These are phyloP conservation scores for Hypoxylon rickii DNA, from an alignment of 495 filamentous ascomycete species.

Conservation along the genomic window DNA sequence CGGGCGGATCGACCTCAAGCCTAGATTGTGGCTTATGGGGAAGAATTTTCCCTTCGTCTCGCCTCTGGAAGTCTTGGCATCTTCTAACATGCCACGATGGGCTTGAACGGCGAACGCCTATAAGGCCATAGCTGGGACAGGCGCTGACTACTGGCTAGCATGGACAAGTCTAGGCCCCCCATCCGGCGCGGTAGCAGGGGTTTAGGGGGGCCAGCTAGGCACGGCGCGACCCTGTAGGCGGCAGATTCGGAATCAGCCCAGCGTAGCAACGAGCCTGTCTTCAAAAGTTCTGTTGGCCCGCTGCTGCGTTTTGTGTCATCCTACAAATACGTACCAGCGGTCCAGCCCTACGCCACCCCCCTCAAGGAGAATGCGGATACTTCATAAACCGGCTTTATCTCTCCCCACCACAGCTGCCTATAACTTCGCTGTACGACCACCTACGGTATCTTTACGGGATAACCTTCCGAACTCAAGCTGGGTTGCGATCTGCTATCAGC, in stretches of 20 bases:
- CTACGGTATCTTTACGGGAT: slow-evolving; percentile 1
- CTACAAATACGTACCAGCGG: slow-evolving; percentile 20
- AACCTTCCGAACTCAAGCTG: slow-evolving; percentile 5
- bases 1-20: slow-evolving; percentile 14
- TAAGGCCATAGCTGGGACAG: slow-evolving; percentile 7
- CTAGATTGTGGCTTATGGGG: slow-evolving; percentile 26
- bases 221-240: slow-evolving; percentile 5
- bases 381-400: slow-evolving; percentile 17
- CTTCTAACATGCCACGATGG: slow-evolving; percentile 10
- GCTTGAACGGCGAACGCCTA: slow-evolving; percentile 1
- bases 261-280: slow-evolving; percentile 19
- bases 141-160: slow-evolving; percentile 19
- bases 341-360: slow-evolving; percentile 20
- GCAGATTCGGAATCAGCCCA: slow-evolving; percentile 21
- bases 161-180: slow-evolving; percentile 19
- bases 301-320: slow-evolving; percentile 15
- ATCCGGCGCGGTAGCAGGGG: background rate
- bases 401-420: slow-evolving; percentile 6
- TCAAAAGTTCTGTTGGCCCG: slow-evolving; percentile 12
- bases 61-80: slow-evolving; percentile 24
- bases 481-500: slow-evolving; percentile 2
- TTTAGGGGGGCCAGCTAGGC: slow-evolving; percentile 3
- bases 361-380: background rate
- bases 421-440: slow-evolving; percentile 4
- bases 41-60: slow-evolving; percentile 11